Evolutionary conservation across 2,329 filamentous ascomycete genomes (phyloP).

Genomic region (Cordyceps militaris): DNA sequence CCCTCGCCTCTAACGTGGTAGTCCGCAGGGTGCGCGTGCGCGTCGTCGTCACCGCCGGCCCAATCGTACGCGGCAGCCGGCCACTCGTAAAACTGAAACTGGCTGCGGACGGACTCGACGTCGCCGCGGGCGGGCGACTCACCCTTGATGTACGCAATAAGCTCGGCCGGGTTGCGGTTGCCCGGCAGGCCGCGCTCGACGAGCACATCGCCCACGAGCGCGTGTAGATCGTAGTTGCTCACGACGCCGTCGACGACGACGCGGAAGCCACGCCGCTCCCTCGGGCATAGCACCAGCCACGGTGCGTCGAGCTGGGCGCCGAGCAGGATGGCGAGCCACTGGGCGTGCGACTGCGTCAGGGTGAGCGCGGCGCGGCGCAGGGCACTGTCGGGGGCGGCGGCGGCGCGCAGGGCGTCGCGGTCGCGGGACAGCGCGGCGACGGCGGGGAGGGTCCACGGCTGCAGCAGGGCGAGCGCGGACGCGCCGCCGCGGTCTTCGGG

Average conservation of each 20-base stretch:
- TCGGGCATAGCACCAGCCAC: neutral
- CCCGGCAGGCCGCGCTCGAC: neutral
- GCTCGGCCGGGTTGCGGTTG: neutral
- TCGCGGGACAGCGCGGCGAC: conserved; percentile 1
- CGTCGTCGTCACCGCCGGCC: neutral
- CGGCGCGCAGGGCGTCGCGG: neutral
- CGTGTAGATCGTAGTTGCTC: conserved; percentile 9
- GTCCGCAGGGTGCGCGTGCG: neutral
- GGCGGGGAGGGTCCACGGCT: conserved; percentile 8
- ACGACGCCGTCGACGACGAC: conserved; percentile 9
- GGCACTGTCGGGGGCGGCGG: neutral
- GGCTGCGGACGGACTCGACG: neutral
- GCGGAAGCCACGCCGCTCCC: neutral
- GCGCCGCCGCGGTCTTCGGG: neutral
- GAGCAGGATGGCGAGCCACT: conserved; percentile 8
- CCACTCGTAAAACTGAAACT: conserved; percentile 11
- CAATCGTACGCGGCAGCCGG: conserved; percentile 4
- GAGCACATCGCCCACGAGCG: conserved; percentile 6
- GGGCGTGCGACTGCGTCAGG: neutral
- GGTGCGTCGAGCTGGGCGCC: conserved; percentile 2
- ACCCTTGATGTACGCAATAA: conserved; percentile 2
- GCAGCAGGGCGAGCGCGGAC: conserved; percentile 5
- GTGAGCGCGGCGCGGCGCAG: neutral
- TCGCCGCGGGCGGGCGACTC: neutral
- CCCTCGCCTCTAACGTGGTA: conserved; percentile 1